Base-by-base conservation (phyloP, 495 filamentous ascomycete genomes). In the Penicillium crystallinum region DNA sequence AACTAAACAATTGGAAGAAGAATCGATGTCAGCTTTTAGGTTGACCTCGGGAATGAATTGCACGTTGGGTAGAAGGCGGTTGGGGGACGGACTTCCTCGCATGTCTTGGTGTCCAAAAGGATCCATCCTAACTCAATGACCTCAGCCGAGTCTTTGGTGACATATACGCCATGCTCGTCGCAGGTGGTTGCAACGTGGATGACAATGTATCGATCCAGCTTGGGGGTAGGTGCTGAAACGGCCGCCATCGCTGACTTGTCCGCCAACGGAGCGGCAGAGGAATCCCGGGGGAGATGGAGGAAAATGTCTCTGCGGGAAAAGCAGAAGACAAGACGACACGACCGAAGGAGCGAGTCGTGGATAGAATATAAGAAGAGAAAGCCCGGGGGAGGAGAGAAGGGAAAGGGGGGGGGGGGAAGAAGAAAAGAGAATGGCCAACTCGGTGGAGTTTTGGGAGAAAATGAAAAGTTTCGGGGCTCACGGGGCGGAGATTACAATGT, bases 71-170 rank as follows among this genome's bases (percentile, higher is more conserved):
- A 40, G 54, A 53, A 53, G 49, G 9, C 18, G 49, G 54, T 50
- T 52, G 46, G 60, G 38, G 44, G 50, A 46, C 76, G 55, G 79
- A 97, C 91, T 88, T 97, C 91, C 48, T 96, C 91, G 57, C 89
- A 87, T 42, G 81, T 84, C 74, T 91, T 90, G 47, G 90, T 84
- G 71, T 98, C 91, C 51, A 97, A 78, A 55, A 98, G 70, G 59
- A 97, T 95, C 95, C 93, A 98, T 40, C 93, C 93, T 61, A 98
- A 78, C 79, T 98, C 93, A 69, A 98, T 97, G 46, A 98, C 95
- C 74, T 98, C 93, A 51, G 93, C 95, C 33, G 92, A 97, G 67
- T 98, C 93, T 75, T 96, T 97, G 30, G 95, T 97, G 45, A 98
- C 93, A 73, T 97, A 98, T 50, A 98, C 95, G 52, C 93, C 93